Base-by-base conservation (phyloP, 1,284 basidiomycete species). In the Neotropicomus parvogracilis region DNA sequence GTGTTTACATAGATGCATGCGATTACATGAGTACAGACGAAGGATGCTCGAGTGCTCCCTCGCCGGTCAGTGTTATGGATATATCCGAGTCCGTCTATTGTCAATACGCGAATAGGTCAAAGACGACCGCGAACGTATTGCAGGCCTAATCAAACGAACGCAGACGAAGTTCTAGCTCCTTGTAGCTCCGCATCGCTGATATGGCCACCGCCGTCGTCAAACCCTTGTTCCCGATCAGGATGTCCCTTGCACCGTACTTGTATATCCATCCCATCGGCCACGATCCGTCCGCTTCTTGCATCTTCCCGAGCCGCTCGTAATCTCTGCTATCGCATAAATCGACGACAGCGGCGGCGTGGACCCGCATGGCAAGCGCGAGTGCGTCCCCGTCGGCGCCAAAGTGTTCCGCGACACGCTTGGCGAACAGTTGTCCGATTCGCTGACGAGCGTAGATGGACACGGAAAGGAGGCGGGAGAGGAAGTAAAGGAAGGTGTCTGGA, bases 241-340 rank as follows among this genome's bases (percentile, higher is more conserved):
- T 33, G 3, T 39, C 40, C 1, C n/a, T 48, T 2, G 29, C 17
- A 0, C 38, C 40, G 6, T 48, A 42, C 45, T 32, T 62, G 40
- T 46, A 58, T 1, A 55, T 33, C 57, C 59, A 60, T 12, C 58
- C 59, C 17, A 38, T 32, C n/a, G 44, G 59, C 57, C 57, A 59
- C 3, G 57, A 62, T 2, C 57, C 59, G 11, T 60, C 59, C 1
- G 12, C 48, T 9, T 52, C 48, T 21, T 62, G 57, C 59, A 59
- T 56, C 33, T 27, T 38, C 0, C 19, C 6, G 14, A 59, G 55
- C 9, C 45, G 48, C 17, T 59, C 57, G 20, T 60, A 49, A 34
- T 59, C 59, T 16, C 44, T 44, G 11, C 11, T 46, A 13, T 62
- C 52, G 11, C 48, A 48, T 2, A 60, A 1, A 26, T 58, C 52